Evolutionary conservation across 306 rosid genomes (phyloP).

Genomic region (Cucurbita maxima): DNA sequence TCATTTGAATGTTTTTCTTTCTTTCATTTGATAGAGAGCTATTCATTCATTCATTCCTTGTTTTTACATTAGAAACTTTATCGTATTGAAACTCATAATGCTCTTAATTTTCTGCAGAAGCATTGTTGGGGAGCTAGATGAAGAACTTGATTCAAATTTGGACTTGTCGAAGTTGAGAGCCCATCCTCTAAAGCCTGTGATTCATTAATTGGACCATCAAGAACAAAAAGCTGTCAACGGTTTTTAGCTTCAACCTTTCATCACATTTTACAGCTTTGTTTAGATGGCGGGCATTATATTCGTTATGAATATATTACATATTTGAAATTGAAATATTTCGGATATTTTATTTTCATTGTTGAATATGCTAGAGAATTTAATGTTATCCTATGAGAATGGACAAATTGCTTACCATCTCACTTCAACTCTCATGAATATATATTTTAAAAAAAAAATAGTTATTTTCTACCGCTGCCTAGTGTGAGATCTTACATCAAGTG

Average conservation of each 20-base stretch:
- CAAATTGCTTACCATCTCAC: too few relatives aligned
- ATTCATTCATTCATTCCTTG: neutral
- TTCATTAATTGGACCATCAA: slow-evolving; percentile 29
- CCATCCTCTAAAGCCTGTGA: slow-evolving; percentile 78
- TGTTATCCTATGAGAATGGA: too few relatives aligned
- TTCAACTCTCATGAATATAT: too few relatives aligned
- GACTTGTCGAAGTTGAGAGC: slow-evolving; percentile 79
- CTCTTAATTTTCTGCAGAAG: slow-evolving; percentile 47
- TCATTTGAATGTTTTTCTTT: too few relatives aligned
- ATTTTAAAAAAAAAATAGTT: too few relatives aligned
- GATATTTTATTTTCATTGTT: neutral
- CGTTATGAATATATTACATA: neutral
- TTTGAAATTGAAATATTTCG: neutral
- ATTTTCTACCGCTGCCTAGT: too few relatives aligned
- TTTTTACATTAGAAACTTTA: neutral
- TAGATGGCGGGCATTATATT: neutral
- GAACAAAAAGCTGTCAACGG: neutral
- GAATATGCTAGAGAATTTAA: neutral
- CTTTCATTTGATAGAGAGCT: too few relatives aligned
- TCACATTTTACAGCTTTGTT: neutral
- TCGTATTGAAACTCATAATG: neutral
- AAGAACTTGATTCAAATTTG: slow-evolving; percentile 66
- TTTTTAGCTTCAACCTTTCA: neutral
- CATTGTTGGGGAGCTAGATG: slow-evolving; percentile 90
- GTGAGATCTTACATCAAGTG: too few relatives aligned